These are phyloP conservation scores for Tolypocladium capitatum DNA, from an alignment of 2,329 filamentous ascomycete species.

Conservation along the genomic window DNA sequence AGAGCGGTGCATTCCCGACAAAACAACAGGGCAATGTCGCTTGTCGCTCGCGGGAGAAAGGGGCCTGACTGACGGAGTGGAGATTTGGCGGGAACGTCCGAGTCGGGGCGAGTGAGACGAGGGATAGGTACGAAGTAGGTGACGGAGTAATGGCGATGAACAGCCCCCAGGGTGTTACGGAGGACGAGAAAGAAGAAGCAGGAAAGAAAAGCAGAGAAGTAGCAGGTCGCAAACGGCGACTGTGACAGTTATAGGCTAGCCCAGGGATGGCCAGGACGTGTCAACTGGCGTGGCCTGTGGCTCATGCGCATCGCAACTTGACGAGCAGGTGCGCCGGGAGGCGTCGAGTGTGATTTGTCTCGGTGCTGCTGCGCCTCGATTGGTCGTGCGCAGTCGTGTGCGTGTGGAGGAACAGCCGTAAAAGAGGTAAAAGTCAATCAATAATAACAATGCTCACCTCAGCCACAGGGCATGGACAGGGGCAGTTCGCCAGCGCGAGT, in stretches of 20 bases:
- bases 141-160: background rate
- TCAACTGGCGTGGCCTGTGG: background rate
- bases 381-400: background rate
- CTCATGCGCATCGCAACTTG: background rate
- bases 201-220: background rate
- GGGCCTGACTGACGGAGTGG: background rate
- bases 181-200: background rate
- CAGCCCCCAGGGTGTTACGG: background rate
- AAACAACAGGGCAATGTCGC: background rate
- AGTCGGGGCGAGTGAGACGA: constrained; percentile 1
- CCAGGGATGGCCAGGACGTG: background rate
- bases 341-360: too few relatives aligned
- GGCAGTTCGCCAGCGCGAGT: background rate
- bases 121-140: background rate
- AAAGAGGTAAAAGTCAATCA: background rate
- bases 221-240: background rate
- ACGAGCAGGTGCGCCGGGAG: too few relatives aligned
- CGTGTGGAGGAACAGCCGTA: background rate
- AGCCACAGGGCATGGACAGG: background rate
- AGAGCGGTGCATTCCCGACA: background rate
- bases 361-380: background rate
- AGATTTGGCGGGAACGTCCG: background rate
- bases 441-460: background rate
- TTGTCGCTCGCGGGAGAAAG: background rate
- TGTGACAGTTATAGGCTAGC: background rate